Base-by-base conservation (phyloP, 345 rosid species). In the Reutealis trisperma region DNA sequence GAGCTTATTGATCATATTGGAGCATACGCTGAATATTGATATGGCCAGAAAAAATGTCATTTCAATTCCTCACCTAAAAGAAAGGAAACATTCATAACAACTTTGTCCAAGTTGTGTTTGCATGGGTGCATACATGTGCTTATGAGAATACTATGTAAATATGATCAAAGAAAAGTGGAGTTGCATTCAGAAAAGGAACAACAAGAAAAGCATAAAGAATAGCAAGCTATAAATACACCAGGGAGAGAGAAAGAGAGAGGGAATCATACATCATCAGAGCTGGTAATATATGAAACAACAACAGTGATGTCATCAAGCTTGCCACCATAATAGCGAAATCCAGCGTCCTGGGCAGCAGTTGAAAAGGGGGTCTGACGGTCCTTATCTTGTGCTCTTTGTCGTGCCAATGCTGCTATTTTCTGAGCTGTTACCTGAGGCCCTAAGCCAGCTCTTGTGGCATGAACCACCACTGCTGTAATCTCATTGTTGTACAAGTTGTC, bases 231-330 rank as follows among this genome's bases (percentile, higher is more conserved):
- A 44, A 8, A n/a, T 44, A 19, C 19, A 0, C 61, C 21, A 57
- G 25, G 63, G 70, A 16, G n/a, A 55, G 22, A 60, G 49, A n/a
- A n/a, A 58, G 77, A 32, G 72, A 32, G 30, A 61, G 65, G 49
- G 75, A 72, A 22, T 58, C 75, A 25, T 78, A 78, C 81, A 65
- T 74, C 83, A 61, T 86, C 67, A 7, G 88, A 82, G 68, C 85
- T 82, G 25, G 90, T 83, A 68, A 96, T 81, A 78, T 88, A 91
- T 24, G 99, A 96, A 70, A 96, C 98, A 72, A 96, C 96, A 63
- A 96, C 99, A 72, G 99, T 96, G 86, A 96, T 96, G 75, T 96
- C 99, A 80, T 96, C 99, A 74, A 93, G 94, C 87, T 96, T 96
- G 84, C 99, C 99, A 82, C 99, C 99, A 71, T 96, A 96, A 80